phyloP scores from a whole-genome alignment of 208 protist genomes.

The Sergeia podlipaevii region DNA sequence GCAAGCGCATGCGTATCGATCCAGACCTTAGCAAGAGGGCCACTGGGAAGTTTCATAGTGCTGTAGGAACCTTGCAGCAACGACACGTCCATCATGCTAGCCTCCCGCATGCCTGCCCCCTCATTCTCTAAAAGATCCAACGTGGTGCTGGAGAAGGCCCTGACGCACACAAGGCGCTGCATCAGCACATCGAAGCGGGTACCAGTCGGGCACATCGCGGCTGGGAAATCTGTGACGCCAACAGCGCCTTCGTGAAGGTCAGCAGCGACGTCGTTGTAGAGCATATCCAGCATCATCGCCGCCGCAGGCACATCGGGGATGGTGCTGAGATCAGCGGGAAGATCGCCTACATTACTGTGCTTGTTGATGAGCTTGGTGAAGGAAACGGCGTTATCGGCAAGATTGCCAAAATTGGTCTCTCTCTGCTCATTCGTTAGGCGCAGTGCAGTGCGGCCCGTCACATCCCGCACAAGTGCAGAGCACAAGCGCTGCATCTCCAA shows the following conservation, averaged over 20 bases:
- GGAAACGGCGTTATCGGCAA: slow-evolving; percentile 31
- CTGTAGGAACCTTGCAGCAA: slow-evolving; percentile 49
- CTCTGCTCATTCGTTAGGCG: slow-evolving; percentile 58
- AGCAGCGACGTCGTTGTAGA: slow-evolving; percentile 73
- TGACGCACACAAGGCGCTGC: slow-evolving; percentile 53
- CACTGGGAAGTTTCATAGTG: slow-evolving; percentile 30
- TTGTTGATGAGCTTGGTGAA: slow-evolving; percentile 60
- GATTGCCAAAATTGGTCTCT: slow-evolving; percentile 60
- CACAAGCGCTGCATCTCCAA: slow-evolving; percentile 77
- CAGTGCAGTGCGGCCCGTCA: slow-evolving; percentile 54
- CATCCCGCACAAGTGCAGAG: slow-evolving; percentile 69
- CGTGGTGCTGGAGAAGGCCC: slow-evolving; percentile 60
- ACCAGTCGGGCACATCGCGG: slow-evolving; percentile 63
- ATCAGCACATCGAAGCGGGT: slow-evolving; percentile 70
- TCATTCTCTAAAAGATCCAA: slow-evolving; percentile 5
- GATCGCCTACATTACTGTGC: slow-evolving; percentile 11
- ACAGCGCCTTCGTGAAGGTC: slow-evolving; percentile 40
- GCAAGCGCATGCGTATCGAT: slow-evolving; percentile 64
- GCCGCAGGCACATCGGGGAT: slow-evolving; percentile 41
- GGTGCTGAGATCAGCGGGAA: slow-evolving; percentile 20
- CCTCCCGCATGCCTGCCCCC: neutral
- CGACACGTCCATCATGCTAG: slow-evolving; percentile 24
- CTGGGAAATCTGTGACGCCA: slow-evolving; percentile 68
- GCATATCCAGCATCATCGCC: slow-evolving; percentile 73
- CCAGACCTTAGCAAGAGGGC: slow-evolving; percentile 63